Evolutionary conservation across 352 stramenopile genomes (phyloP).

Genomic region (Halophytophthora batemanensis): DNA sequence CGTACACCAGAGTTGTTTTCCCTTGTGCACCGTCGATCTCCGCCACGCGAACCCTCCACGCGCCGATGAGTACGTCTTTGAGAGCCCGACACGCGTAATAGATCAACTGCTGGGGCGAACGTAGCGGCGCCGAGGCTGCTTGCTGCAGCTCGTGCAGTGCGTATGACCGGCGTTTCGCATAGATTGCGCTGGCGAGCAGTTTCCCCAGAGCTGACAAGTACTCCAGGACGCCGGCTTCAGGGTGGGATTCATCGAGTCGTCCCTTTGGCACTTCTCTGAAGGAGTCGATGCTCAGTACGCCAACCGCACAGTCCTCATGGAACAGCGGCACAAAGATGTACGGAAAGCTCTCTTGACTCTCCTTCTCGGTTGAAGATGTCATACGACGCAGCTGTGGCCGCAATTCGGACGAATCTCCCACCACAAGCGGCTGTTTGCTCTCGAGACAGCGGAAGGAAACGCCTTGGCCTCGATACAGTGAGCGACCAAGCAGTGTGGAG

Average conservation of each 20-base stretch:
- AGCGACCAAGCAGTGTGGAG: conserved; percentile 25
- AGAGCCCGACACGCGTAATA: conserved; percentile 36
- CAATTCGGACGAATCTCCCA: conserved; percentile 33
- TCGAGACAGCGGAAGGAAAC: conserved; percentile 62
- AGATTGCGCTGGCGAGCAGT: conserved; percentile 45
- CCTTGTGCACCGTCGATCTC: conserved; percentile 47
- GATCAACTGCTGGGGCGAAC: conserved; percentile 56
- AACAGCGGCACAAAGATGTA: conserved; percentile 63
- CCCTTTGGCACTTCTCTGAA: conserved; percentile 61
- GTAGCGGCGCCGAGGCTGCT: conserved; percentile 34
- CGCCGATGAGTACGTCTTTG: conserved; percentile 44
- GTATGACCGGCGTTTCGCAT: conserved; percentile 55
- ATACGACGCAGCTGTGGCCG: conserved; percentile 29
- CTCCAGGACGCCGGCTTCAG: conserved; percentile 53
- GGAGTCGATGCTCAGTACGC: conserved; percentile 56
- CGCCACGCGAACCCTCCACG: conserved; percentile 53
- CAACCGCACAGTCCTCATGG: conserved; percentile 59
- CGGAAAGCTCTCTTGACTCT: conserved; percentile 25
- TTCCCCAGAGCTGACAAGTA: conserved; percentile 45
- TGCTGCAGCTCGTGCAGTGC: conserved; percentile 46
- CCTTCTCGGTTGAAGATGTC: conserved; percentile 3
- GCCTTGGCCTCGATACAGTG: conserved; percentile 42
- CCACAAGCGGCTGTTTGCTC: conserved; percentile 31
- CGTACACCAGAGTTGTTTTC: conserved; percentile 52
- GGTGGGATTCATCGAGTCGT: conserved; percentile 52